These are phyloP conservation scores for Neurospora sp. DNA, from an alignment of 2,329 filamentous ascomycete genomes.

Conservation along the genomic window DNA sequence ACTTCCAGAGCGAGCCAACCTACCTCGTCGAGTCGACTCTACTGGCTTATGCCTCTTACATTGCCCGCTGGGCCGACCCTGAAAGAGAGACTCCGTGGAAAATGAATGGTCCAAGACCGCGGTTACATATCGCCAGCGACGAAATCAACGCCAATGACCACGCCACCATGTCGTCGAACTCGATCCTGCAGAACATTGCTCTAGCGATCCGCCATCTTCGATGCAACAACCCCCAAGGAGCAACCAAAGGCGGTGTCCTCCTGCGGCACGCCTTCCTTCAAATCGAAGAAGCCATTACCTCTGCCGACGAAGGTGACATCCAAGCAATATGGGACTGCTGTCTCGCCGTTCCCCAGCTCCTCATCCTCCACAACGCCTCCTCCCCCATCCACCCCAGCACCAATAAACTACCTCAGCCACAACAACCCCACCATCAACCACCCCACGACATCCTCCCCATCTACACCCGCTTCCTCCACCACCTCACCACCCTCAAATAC, in stretches of 20 bases:
- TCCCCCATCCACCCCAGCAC: neutral
- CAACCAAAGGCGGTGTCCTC: constrained; percentile 8
- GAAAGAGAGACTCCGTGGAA: constrained; percentile 12
- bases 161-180: neutral
- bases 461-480: constrained; percentile 13
- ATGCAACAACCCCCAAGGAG: neutral
- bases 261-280: constrained; percentile 14
- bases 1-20: constrained; percentile 6
- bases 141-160: neutral
- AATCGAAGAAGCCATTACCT: constrained; percentile 11
- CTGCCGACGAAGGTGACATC: constrained; percentile 5
- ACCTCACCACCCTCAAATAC: constrained; percentile 11
- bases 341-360: constrained; percentile 15
- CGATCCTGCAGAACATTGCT: constrained; percentile 15
- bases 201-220: constrained; percentile 12
- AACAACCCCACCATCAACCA: neutral
- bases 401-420: neutral
- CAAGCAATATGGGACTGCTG: constrained; percentile 19
- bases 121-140: neutral
- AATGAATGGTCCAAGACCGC: neutral
- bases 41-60: constrained; percentile 12
- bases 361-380: constrained; percentile 10
- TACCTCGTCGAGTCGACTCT: constrained; percentile 10
- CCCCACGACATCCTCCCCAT: constrained; percentile 12
- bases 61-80: constrained; percentile 10